Conservation (phyloP, 2,329 filamentous ascomycete species). For the Cladosporium sp. region DNA sequence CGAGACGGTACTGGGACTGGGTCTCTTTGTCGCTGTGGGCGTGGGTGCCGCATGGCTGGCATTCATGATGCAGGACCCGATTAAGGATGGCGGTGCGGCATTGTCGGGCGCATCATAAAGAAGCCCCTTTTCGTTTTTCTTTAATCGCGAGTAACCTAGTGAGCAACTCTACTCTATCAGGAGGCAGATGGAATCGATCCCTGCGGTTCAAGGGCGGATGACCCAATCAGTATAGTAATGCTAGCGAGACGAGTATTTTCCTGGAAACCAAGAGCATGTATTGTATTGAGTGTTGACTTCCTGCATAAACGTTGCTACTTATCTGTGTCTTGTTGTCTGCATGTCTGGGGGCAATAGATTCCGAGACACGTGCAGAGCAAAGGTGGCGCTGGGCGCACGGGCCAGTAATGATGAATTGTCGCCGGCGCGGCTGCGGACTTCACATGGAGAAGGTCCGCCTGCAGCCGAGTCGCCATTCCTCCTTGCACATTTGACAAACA, state of each 20-base stretch:
- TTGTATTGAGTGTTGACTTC: background rate
- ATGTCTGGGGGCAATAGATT: background rate
- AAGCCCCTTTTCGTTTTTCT: background rate
- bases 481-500: background rate
- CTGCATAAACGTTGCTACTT: background rate
- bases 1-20: slow-evolving; percentile 8
- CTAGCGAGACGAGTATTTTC: background rate
- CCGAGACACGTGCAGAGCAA: background rate
- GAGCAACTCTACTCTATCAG: background rate
- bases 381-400: background rate
- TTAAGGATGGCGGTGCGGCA: slow-evolving; percentile 19
- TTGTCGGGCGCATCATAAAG: slow-evolving; percentile 6
- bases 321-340: background rate
- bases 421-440: background rate
- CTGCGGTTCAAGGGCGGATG: background rate
- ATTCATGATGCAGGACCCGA: slow-evolving; percentile 15
- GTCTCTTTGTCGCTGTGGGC: slow-evolving; percentile 9
- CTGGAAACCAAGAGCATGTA: background rate
- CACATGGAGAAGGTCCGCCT: background rate
- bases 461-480: background rate
- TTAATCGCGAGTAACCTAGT: background rate
- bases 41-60: slow-evolving; percentile 17
- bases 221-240: slow-evolving; percentile 5
- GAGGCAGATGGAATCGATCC: background rate
- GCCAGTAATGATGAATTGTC: background rate